Evolutionary conservation across 2,329 filamentous ascomycete species (phyloP).

Genomic region (Botryosphaeria dothidea): DNA sequence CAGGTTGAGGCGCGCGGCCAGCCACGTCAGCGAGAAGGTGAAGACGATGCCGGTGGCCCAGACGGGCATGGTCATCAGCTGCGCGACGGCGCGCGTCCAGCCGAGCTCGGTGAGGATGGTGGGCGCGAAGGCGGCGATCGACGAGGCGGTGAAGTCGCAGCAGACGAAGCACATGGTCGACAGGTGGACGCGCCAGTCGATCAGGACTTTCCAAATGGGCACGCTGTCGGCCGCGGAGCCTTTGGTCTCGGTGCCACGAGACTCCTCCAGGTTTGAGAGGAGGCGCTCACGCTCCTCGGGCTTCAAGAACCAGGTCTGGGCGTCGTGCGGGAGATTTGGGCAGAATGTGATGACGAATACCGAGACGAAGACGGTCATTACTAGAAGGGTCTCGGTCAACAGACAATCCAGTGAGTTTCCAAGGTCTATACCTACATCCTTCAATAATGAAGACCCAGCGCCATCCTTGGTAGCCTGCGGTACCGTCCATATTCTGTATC

Average conservation of each 20-base stretch:
- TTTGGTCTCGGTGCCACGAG: conserved; percentile 29
- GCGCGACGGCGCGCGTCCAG: conserved; percentile 60
- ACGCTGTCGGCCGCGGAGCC: conserved; percentile 20
- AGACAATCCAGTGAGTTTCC: not conserved
- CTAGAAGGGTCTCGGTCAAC: not conserved
- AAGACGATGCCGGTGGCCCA: conserved; percentile 28
- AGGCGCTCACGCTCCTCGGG: not conserved
- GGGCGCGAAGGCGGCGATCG: conserved; percentile 46
- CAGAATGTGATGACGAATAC: not conserved
- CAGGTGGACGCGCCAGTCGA: conserved; percentile 46
- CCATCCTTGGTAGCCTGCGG: conserved; percentile 41
- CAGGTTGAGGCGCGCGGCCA: conserved; percentile 62
- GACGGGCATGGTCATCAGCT: conserved; percentile 56
- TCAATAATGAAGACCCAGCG: conserved; percentile 39
- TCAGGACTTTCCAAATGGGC: conserved; percentile 21
- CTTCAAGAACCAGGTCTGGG: not conserved
- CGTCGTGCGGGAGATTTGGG: not conserved
- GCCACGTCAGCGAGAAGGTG: conserved; percentile 47
- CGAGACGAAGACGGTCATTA: not conserved
- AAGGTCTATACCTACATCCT: conserved; percentile 9
- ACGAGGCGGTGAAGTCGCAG: conserved; percentile 36
- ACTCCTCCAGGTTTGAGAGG: not conserved
- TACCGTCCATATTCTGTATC: conserved; percentile 63
- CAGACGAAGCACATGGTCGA: conserved; percentile 39
- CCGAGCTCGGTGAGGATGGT: conserved; percentile 67